Conservation (phyloP, 257 asterid genomes). For the Nicotiana undulata region DNA sequence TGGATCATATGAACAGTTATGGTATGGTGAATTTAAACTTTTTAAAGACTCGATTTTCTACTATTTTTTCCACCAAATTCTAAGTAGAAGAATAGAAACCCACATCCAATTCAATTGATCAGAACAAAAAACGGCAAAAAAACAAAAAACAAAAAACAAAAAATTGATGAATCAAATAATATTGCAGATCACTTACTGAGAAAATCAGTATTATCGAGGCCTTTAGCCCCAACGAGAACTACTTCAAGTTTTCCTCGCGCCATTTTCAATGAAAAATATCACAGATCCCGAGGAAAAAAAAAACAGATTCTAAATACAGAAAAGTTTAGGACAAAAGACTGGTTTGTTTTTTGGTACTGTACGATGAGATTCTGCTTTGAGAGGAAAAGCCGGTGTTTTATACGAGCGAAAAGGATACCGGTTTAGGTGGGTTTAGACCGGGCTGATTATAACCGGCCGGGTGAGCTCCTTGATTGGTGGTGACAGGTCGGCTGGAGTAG, state of each 20-base stretch:
- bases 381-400: background rate
- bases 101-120: background rate
- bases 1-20: too few relatives aligned
- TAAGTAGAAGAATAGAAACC: background rate
- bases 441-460: background rate
- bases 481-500: too few relatives aligned
- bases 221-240: conserved; percentile 42
- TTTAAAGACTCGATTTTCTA: background rate
- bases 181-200: conserved; percentile 27
- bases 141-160: background rate
- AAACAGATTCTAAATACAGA: background rate
- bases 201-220: conserved; percentile 52
- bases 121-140: background rate
- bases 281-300: background rate
- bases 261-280: conserved; percentile 16
- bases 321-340: background rate
- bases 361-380: background rate
- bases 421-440: background rate
- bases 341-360: background rate
- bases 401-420: background rate
- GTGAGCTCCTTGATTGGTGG: background rate
- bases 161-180: background rate
- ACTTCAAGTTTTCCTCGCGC: conserved; percentile 50
- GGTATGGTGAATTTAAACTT: background rate
- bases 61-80: background rate